Evolutionary conservation across 2,329 filamentous ascomycete genomes (phyloP).

Genomic region (Penicillium sp.): DNA sequence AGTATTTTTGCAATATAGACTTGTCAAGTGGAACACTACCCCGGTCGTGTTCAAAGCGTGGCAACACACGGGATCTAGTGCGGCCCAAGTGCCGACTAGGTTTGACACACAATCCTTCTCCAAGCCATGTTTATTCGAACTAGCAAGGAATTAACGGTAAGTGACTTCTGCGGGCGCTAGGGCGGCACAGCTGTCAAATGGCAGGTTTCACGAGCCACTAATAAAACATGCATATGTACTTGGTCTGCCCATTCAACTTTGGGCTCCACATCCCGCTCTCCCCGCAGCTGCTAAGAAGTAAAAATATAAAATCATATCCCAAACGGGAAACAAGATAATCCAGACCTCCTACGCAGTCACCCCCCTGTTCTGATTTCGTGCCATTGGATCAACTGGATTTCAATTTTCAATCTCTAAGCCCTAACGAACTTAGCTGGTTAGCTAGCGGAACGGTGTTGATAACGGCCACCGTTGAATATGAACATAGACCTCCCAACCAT

Average conservation of each 20-base stretch:
- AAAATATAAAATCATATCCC: background rate
- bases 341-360: background rate
- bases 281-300: background rate
- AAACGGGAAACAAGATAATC: too few species aligned
- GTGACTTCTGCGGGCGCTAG: conserved; percentile 2
- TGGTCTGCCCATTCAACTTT: conserved; percentile 3
- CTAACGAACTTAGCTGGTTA: background rate
- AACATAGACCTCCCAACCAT: background rate
- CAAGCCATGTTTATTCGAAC: background rate
- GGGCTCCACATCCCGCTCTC: conserved; percentile 12
- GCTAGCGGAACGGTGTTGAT: background rate
- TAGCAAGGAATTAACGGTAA: background rate
- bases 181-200: conserved; percentile 3
- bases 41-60: background rate
- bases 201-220: background rate
- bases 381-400: background rate
- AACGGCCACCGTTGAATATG: background rate
- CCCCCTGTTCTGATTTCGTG: background rate
- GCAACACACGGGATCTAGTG: background rate
- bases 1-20: background rate
- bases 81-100: background rate
- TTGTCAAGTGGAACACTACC: background rate
- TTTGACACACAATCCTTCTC: background rate
- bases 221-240: background rate
- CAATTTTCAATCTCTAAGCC: background rate